A percentile compares a stretch with the other conserved stretches of the same genome.
These are phyloP conservation scores for Verticillium longisporum DNA, from an alignment of 2,329 filamentous ascomycete genomes.

Conservation along the genomic window DNA sequence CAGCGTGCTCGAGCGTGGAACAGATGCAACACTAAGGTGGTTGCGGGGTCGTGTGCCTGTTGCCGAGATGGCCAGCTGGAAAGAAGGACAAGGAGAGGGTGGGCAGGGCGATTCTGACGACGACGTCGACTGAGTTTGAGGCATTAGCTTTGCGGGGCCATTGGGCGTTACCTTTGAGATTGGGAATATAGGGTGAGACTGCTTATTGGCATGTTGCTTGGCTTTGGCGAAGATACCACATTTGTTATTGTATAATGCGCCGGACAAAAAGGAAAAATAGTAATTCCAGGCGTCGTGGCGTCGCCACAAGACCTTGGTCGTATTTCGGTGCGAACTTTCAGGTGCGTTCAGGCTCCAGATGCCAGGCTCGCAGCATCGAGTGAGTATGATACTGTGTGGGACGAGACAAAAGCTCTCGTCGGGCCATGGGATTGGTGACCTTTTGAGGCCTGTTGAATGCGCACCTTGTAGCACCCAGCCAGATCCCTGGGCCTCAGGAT, in stretches of 20 bases:
- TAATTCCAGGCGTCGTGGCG: no score
- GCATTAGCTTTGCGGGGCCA: not conserved
- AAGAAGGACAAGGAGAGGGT: constrained; percentile 32
- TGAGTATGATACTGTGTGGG: not conserved
- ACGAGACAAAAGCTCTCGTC: no score
- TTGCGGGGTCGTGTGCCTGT: constrained; percentile 67
- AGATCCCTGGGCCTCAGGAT: no score
- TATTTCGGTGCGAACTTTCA: no score
- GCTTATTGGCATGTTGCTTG: not conserved
- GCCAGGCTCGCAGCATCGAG: no score
- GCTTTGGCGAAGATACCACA: not conserved
- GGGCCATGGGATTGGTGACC: no score
- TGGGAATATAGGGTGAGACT: not conserved
- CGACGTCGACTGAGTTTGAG: not conserved
- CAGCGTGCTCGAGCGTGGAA: constrained; percentile 79
- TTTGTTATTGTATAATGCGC: not conserved
- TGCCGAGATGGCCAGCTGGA: constrained; percentile 52
- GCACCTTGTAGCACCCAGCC: no score
- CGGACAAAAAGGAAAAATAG: not conserved
- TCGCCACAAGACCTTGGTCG: no score
- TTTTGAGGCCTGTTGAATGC: no score
- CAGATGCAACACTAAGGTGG: constrained; percentile 77
- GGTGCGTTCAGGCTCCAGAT: not conserved
- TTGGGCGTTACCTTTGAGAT: not conserved
- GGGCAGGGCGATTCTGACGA: constrained; percentile 17